Evolutionary conservation across 169 alveolate species (phyloP).

Genomic region (Plasmodium yoelii): DNA sequence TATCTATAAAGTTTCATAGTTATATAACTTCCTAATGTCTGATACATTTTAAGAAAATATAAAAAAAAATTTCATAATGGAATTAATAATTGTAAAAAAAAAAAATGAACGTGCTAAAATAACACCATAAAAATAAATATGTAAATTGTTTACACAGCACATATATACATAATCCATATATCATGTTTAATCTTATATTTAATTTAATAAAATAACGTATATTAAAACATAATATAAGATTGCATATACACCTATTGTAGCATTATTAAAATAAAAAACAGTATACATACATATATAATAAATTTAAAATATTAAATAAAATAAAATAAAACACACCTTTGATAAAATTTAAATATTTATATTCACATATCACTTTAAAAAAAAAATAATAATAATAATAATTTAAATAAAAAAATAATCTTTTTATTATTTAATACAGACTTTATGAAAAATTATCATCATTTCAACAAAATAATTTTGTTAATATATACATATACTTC

Average conservation of each 20-base stretch:
- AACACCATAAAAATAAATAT: neutral
- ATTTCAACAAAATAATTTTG: neutral
- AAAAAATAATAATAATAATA: too few species aligned
- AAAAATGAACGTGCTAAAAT: neutral
- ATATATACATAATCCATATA: neutral
- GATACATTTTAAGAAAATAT: neutral
- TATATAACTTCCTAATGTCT: neutral
- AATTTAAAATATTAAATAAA: constrained; percentile 8
- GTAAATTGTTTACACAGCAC: constrained; percentile 3
- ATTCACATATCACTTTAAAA: constrained; percentile 27
- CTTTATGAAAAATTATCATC: constrained; percentile 9
- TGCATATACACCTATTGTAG: constrained; percentile 3
- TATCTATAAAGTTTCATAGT: neutral
- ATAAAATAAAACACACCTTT: neutral
- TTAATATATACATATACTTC: neutral
- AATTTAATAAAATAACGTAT: constrained; percentile 24
- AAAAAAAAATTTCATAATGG: neutral
- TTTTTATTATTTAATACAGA: constrained; percentile 5
- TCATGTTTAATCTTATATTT: constrained; percentile 11
- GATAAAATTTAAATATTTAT: constrained; percentile 25
- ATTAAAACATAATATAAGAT: constrained; percentile 13
- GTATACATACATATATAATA: neutral
- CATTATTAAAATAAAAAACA: constrained; percentile 23
- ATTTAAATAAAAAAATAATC: neutral
- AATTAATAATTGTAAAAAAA: neutral